phyloP scores from a whole-genome alignment of 306 rosid species.

The Fagus crenata region DNA sequence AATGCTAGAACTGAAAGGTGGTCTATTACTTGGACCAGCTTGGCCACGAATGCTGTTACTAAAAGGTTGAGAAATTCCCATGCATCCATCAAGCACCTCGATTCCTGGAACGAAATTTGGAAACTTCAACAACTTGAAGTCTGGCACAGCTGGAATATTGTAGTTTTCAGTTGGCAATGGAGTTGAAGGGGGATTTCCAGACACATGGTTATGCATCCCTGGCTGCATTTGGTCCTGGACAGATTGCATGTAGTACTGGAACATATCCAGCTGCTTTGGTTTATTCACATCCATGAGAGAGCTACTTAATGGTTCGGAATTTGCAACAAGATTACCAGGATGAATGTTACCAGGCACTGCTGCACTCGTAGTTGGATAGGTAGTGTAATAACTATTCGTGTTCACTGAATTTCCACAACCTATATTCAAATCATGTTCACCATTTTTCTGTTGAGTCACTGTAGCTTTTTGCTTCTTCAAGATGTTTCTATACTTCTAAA shows the following conservation, averaged over 20 bases:
- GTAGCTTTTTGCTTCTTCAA: constrained; percentile 7
- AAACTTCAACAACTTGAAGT: neutral
- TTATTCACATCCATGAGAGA: neutral
- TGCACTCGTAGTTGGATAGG: neutral
- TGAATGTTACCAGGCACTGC: neutral
- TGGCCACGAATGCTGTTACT: neutral
- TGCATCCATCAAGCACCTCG: neutral
- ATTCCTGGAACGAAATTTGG: neutral
- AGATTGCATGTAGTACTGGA: neutral
- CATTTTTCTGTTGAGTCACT: neutral
- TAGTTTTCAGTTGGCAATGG: neutral
- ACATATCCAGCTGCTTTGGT: neutral
- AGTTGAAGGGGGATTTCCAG: neutral
- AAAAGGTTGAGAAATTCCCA: neutral
- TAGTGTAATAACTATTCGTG: neutral
- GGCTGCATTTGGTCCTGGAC: neutral
- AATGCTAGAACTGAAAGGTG: too few relatives aligned
- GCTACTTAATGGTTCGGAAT: neutral
- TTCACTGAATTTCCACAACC: neutral
- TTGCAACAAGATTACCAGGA: neutral
- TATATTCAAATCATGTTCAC: neutral
- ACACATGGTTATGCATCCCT: neutral
- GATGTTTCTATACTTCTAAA: constrained; percentile 23
- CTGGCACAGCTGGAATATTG: neutral
- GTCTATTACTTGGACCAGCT: neutral